Base-by-base conservation (phyloP, 208 protist species). In the Wallacemonas sp. region DNA sequence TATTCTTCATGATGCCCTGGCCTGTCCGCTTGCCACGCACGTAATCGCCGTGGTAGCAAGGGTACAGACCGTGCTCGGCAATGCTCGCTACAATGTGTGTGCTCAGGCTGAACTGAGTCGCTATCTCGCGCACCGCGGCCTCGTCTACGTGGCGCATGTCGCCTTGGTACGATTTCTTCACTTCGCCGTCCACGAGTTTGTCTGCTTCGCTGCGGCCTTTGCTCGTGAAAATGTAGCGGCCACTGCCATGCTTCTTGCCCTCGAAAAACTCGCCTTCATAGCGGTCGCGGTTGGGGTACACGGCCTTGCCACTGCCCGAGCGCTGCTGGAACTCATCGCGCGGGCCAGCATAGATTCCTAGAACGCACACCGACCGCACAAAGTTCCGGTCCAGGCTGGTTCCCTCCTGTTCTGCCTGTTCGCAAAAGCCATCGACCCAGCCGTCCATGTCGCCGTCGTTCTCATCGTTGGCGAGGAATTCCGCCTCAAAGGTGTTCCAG, bases 261-360 rank as follows among this genome's bases (percentile, higher is more conserved):
- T 93, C 86, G 48, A 93, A 95, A 62, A 93, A 97, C 61, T 95
- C 84, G 12, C 92, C 92, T 16, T 97, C 92, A 72, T 95, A 97
- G 14, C 77, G 80, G 64, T 97, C 92, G 32, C 89, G 81, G 42
- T 90, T 91, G 1, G 85, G 67, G 54, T 95, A 97, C 20, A 93
- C 79, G 5, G 92, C 84, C 50, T 92, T 95, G 31, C 86, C 88
- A 63, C 73, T 84, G 2, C 92, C 92, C 12, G 81, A 93, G 42
- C 92, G 85, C 78, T 97, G 89, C 71, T 94, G 81, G 62, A 95
- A 97, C 75, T 97, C 89, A 64, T 97, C 92, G 16, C 92, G 83
- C 1, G 76, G 81, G 18, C 92, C 92, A 45, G 92, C 88, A 57
- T 95, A 97, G 29, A 97, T 93, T 29, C 92, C 91, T 8, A 96